Base-by-base conservation (phyloP, 768 basidiomycete genomes). In the Collybia nuda region DNA sequence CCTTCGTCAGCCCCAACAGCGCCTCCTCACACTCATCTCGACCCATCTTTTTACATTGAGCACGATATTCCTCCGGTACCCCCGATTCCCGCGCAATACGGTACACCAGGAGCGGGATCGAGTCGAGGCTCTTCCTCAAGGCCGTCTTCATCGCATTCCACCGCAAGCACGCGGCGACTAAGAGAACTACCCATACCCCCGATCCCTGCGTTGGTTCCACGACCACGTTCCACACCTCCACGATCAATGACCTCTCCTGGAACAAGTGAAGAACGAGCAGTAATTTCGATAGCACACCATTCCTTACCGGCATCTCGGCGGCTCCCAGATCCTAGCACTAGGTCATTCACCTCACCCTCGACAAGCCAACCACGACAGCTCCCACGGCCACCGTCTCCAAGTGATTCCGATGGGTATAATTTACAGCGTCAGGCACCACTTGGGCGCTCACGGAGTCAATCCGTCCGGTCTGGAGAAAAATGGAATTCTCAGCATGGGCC, bases 11-110 rank as follows among this genome's bases (percentile, higher is more conserved):
- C 66, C 1, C 60, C 72, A 1, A 70, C 67, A 3, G 71, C 77
- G 1, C 80, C 80, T 11, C 74, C 79, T 0, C 76, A 75, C 55
- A 67, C 59, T 1, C 73, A 75, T 50, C 56, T 74, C 48, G 73
- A 76, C 52, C 72, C 77, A 5, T 65, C 69, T 4, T 77, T 70
- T 54, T 73, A 75, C 47, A 54, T 53, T 48, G 62, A 55, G 5
- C 53, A 64, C 19, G 50, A 66, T 12, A 52, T 63, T 11, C 73
- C 72, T 0, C 71, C 77, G 1, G 71, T 74, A 6, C 72, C 72
- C 18, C 60, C 62, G 18, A 58, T 74, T 19, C 76, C 76, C 7
- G 41, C 63, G 4, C 67, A 63, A 41, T 65, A 67, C 47, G 57
- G 44, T 18, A 51, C 55, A 17, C 47, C 59, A 28, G 51, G 22